Conservation (phyloP, 1,284 basidiomycete genomes). For the Melampsora larici-populina region DNA sequence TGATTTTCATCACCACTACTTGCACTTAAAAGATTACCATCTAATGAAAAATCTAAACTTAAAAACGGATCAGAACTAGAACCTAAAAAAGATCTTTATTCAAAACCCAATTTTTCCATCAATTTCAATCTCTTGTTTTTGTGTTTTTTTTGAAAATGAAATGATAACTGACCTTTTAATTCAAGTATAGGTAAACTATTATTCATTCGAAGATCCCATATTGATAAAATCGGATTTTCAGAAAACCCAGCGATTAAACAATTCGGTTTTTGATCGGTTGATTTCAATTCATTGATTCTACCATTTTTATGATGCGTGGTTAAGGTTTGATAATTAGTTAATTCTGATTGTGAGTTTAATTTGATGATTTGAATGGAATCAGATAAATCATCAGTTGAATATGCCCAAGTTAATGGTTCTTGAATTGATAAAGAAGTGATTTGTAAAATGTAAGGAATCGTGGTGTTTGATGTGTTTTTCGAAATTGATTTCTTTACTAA, state of each 20-base stretch:
- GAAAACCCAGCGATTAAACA: conserved; percentile 11
- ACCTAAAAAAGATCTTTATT: conserved; percentile 1
- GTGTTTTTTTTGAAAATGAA: too few relatives aligned
- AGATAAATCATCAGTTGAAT: neutral
- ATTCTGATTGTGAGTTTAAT: neutral
- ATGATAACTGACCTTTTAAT: neutral
- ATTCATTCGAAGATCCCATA: neutral
- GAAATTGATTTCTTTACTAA: too few relatives aligned
- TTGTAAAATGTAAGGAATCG: neutral
- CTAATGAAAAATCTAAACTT: neutral
- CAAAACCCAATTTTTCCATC: neutral
- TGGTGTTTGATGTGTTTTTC: too few relatives aligned
- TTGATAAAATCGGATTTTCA: neutral
- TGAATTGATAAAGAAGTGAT: neutral
- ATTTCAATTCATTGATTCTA: neutral
- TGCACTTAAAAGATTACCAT: neutral
- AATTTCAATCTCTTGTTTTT: too few relatives aligned
- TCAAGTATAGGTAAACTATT: neutral
- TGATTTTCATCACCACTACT: neutral
- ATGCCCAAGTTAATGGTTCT: neutral
- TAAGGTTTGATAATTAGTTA: neutral
- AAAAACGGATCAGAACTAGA: neutral
- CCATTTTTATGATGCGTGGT: neutral
- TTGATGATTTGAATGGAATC: neutral
- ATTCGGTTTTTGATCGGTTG: neutral